Conservation (phyloP, 164 flowering plant genomes). For the Tinospora cordifolia region DNA sequence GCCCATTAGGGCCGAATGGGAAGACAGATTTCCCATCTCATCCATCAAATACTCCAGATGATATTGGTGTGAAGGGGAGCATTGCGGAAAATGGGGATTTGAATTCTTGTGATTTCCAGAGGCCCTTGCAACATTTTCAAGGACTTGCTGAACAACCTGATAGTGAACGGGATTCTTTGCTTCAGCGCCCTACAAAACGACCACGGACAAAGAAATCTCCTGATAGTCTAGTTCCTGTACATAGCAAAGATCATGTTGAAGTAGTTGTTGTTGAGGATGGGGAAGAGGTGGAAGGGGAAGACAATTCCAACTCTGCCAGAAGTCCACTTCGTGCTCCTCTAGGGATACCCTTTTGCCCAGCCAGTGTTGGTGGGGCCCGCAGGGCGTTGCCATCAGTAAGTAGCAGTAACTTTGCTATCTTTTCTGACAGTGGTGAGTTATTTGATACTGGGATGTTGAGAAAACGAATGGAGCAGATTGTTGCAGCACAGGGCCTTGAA, state of each 20-base stretch:
- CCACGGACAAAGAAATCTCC: constrained; percentile 26
- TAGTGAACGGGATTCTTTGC: constrained; percentile 32
- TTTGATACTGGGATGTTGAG: constrained; percentile 57
- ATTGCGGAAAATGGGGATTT: constrained; percentile 58
- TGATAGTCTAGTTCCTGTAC: constrained; percentile 26
- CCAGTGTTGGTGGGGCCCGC: constrained; percentile 82
- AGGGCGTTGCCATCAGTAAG: constrained; percentile 35
- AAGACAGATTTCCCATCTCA: constrained; percentile 43
- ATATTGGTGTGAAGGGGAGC: constrained; percentile 28
- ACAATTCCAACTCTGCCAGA: constrained; percentile 27
- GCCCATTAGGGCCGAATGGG: constrained; percentile 73
- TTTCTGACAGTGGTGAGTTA: constrained; percentile 44
- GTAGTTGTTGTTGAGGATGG: constrained; percentile 35
- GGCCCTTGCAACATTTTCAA: constrained; percentile 46
- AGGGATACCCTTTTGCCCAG: constrained; percentile 74
- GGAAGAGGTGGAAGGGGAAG: constrained; percentile 34
- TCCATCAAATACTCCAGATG: constrained; percentile 28
- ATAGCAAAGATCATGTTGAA: constrained; percentile 35
- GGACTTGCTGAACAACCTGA: constrained; percentile 47
- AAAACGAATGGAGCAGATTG: constrained; percentile 86
- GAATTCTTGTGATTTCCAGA: constrained; percentile 46
- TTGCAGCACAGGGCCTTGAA: constrained; percentile 61
- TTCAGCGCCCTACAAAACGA: constrained; percentile 25
- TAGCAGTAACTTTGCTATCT: constrained; percentile 30
- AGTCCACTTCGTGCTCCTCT: constrained; percentile 75